Evolutionary conservation across 2,329 filamentous ascomycete species (phyloP), one percentile per base, ranked within the genome.

Genomic region (Phialemoniopsis sp.): DNA sequence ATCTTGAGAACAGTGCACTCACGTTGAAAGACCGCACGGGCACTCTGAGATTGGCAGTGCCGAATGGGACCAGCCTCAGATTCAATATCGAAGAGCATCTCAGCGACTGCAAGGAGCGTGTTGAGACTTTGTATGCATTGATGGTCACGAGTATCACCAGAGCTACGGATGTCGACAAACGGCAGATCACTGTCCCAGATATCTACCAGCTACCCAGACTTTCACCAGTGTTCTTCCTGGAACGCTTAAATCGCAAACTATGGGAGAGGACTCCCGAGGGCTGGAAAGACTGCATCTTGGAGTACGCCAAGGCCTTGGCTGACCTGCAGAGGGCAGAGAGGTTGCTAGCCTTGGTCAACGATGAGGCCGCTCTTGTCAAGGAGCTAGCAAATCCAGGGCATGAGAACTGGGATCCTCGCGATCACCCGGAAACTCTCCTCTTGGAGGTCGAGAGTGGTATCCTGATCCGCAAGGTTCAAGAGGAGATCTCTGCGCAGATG

Each of bases 371-470:
- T 4, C 47, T 77, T 0, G 29, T 62, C 0, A 58, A 48, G 9
- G 75, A 78, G 43, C 42, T 72, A 0, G 31, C 48, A 3, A 81
- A 80, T 40, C 13, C 46, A 0, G 81, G 80, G 0, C 78, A 82
- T 44, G 46, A 50, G 2, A 75, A 72, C 9, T 87, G 81, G 78
- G 48, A 70, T 6, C 70, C 73, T 0, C 9, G 51, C 0, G 43
- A 73, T 0, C 59, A 65, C 29, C 80, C 82, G 0, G 82, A 87
- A 16, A 79, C 67, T 43, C 60, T 88, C 0, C 58, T 89, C 0
- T 43, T 88, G 0, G 82, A 88, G 52, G 62, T 82, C 1, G 82
- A 88, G 38, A 78, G 68, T 28, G 69, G 72, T 1, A 65, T 88
- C 2, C 50, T 80, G 8, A 79, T 89, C 8, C 72, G 85, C 0